These are phyloP conservation scores for Aspergillus saccharolyticus DNA, from an alignment of 495 filamentous ascomycete genomes.

Conservation along the genomic window DNA sequence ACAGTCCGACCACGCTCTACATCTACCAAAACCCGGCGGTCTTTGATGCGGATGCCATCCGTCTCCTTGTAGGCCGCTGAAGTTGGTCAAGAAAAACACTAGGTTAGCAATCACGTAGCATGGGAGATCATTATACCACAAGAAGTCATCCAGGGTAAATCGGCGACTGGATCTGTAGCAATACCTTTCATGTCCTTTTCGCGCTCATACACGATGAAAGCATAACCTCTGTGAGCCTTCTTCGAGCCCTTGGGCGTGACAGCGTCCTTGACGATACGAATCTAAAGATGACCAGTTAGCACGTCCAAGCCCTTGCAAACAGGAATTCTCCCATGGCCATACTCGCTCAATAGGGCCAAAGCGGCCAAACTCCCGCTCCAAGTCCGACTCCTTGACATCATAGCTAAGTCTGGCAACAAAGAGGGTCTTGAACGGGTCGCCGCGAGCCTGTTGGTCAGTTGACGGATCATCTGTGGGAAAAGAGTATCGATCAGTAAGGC, in stretches of 20 bases:
- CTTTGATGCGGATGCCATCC: constrained; percentile 90
- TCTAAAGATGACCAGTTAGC: constrained; percentile 47
- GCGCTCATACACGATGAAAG: constrained; percentile 94
- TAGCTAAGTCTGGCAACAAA: constrained; percentile 90
- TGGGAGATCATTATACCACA: neutral
- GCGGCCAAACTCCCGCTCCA: constrained; percentile 90
- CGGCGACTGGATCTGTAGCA: constrained; percentile 16
- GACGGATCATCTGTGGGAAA: constrained; percentile 56
- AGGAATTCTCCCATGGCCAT: neutral
- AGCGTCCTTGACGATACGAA: constrained; percentile 71
- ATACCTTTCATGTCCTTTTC: constrained; percentile 99
- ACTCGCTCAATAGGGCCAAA: constrained; percentile 95
- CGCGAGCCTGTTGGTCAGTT: constrained; percentile 73
- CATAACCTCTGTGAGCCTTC: constrained; percentile 86
- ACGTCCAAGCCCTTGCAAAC: neutral
- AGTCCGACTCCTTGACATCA: constrained; percentile 78
- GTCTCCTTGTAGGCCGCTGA: constrained; percentile 77
- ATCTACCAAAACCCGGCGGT: constrained; percentile 86
- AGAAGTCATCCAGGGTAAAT: constrained; percentile 1
- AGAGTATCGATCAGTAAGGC: constrained; percentile 1
- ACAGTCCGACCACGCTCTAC: constrained; percentile 95
- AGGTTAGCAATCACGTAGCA: constrained; percentile 29
- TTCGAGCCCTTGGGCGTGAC: constrained; percentile 70
- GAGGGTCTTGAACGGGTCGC: constrained; percentile 91
- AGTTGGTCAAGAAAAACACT: constrained; percentile 20